Evolutionary conservation across 257 asterid species (phyloP).

Genomic region (Solanum medicagineum): DNA sequence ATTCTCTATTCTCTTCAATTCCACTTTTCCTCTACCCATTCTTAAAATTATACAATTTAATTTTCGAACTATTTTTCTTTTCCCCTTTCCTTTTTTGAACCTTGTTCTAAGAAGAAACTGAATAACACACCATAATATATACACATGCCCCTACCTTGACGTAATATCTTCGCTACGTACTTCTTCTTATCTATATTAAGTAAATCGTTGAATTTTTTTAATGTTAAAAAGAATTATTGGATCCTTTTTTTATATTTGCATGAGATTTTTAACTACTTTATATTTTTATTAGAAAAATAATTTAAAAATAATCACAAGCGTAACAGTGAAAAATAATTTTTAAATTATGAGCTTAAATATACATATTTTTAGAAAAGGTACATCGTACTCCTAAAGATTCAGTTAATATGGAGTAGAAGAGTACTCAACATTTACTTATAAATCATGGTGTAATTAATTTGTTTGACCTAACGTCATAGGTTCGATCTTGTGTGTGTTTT

Average conservation of each 20-base stretch:
- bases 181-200: too few species aligned
- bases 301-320: too few species aligned
- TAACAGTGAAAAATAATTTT: too few species aligned
- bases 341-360: too few species aligned
- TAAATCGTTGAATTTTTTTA: too few species aligned
- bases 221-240: too few species aligned
- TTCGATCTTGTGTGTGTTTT: background rate
- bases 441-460: background rate
- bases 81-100: background rate
- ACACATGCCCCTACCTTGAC: background rate
- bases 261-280: too few species aligned
- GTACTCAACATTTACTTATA: background rate
- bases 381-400: too few species aligned
- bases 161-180: background rate
- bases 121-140: background rate
- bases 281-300: too few species aligned
- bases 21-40: constrained; percentile 63
- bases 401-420: background rate
- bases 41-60: background rate
- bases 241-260: too few species aligned
- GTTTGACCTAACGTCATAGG: background rate
- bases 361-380: too few species aligned
- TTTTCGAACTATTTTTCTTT: background rate
- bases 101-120: background rate
- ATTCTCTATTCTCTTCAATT: constrained; percentile 18